phyloP scores from a whole-genome alignment of 2,329 filamentous ascomycete species.

The Thielaviopsis musarum region DNA sequence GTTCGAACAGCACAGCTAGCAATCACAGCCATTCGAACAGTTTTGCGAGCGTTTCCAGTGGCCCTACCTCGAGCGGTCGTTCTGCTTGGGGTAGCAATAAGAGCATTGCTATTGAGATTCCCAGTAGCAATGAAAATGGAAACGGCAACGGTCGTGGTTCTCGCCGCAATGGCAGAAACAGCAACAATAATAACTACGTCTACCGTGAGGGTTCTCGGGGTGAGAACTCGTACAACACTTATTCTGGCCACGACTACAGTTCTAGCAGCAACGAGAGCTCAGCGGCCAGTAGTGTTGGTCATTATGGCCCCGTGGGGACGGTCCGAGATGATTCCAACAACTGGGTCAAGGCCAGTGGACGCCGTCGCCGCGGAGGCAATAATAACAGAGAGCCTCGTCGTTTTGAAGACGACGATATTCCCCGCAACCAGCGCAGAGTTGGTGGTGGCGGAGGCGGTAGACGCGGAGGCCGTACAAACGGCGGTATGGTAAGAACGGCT shows the following conservation, averaged over 20 bases:
- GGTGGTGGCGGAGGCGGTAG: slow-evolving; percentile 1
- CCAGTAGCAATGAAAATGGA: background rate
- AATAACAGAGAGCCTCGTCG: background rate
- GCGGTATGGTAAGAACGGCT: slow-evolving; percentile 1
- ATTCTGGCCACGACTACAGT: background rate
- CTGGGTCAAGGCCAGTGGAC: background rate
- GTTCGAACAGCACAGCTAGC: slow-evolving; percentile 5
- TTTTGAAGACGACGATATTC: background rate
- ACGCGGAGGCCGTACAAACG: background rate
- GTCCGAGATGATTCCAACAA: background rate
- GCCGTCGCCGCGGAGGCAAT: background rate
- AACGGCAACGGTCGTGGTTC: background rate
- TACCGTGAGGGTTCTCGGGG: background rate
- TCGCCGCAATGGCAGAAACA: background rate
- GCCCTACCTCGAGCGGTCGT: background rate
- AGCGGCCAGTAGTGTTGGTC: background rate
- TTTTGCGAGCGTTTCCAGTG: background rate
- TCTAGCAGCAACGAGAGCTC: slow-evolving; percentile 1
- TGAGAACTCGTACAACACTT: background rate
- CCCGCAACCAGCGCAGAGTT: background rate
- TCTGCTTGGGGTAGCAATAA: background rate
- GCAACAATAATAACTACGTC: background rate
- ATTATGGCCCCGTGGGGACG: background rate
- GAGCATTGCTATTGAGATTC: background rate
- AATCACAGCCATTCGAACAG: slow-evolving; percentile 4